Conservation (phyloP, 495 filamentous ascomycete genomes). For the Podospora pseudopauciseta region DNA sequence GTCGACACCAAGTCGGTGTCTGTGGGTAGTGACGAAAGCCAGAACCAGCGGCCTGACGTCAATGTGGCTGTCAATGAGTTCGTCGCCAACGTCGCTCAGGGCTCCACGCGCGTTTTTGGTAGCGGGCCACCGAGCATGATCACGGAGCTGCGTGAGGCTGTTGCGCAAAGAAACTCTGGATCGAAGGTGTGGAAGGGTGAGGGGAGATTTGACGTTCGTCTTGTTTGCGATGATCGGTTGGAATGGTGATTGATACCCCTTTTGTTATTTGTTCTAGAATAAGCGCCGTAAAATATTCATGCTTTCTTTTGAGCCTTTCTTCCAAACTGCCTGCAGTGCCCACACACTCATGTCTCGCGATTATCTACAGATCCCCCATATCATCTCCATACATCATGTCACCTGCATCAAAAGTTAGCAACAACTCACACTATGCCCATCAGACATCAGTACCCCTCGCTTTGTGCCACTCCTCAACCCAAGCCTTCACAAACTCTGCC, state of each 20-base stretch:
- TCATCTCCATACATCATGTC: background rate
- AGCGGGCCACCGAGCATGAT: constrained; percentile 62
- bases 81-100: constrained; percentile 35
- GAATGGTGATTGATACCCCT: constrained; percentile 36
- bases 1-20: constrained; percentile 19
- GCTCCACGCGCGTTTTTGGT: constrained; percentile 54
- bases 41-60: constrained; percentile 32
- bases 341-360: background rate
- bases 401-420: constrained; percentile 6
- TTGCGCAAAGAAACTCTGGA: constrained; percentile 51
- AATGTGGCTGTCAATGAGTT: constrained; percentile 35
- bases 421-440: background rate
- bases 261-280: constrained; percentile 6
- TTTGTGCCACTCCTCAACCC: constrained; percentile 57
- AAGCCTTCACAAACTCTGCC: constrained; percentile 58
- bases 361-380: background rate
- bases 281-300: background rate
- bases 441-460: constrained; percentile 7
- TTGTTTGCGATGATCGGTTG: constrained; percentile 55
- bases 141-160: constrained; percentile 49
- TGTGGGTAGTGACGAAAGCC: background rate
- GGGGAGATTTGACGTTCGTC: constrained; percentile 51
- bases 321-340: no score
- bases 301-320: background rate
- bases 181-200: constrained; percentile 53